A percentile compares a stretch with the other conserved stretches of the same genome.
Evolutionary conservation across 441 rosid species (phyloP).

Genomic region (Pelargonium citronellum): DNA sequence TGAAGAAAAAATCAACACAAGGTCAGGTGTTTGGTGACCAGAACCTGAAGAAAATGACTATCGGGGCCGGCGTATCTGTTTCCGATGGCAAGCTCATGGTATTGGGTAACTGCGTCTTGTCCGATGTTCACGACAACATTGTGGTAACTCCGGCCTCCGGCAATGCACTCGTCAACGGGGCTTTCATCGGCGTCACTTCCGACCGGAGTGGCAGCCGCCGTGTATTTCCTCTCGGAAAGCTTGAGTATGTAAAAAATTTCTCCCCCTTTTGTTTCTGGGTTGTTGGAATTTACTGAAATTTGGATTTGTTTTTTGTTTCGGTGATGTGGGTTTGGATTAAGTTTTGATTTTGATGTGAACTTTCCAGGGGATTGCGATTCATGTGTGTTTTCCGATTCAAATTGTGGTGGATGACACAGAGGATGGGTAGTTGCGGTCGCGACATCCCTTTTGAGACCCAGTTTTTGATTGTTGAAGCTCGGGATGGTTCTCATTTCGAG

Average conservation of each 20-base stretch:
- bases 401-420: conserved; percentile 74
- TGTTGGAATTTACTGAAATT: not conserved
- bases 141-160: conserved; percentile 44
- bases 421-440: conserved; percentile 48
- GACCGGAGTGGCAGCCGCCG: conserved; percentile 55
- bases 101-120: conserved; percentile 44
- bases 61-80: conserved; percentile 55
- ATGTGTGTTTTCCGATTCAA: conserved; percentile 64
- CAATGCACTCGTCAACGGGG: conserved; percentile 43
- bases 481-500: conserved; percentile 35
- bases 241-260: conserved; percentile 39
- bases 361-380: conserved; percentile 51
- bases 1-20: too few species aligned
- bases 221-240: conserved; percentile 67
- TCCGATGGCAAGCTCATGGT: conserved; percentile 50
- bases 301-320: not conserved
- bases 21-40: too few species aligned
- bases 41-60: conserved; percentile 54
- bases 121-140: conserved; percentile 44
- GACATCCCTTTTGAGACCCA: conserved; percentile 63
- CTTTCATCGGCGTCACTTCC: conserved; percentile 59
- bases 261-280: not conserved
- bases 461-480: conserved; percentile 45
- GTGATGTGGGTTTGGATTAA: conserved; percentile 3
- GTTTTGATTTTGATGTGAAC: conserved; percentile 1